These are phyloP conservation scores for Monosporascus sp. DNA, from an alignment of 2,329 filamentous ascomycete genomes.

Conservation along the genomic window DNA sequence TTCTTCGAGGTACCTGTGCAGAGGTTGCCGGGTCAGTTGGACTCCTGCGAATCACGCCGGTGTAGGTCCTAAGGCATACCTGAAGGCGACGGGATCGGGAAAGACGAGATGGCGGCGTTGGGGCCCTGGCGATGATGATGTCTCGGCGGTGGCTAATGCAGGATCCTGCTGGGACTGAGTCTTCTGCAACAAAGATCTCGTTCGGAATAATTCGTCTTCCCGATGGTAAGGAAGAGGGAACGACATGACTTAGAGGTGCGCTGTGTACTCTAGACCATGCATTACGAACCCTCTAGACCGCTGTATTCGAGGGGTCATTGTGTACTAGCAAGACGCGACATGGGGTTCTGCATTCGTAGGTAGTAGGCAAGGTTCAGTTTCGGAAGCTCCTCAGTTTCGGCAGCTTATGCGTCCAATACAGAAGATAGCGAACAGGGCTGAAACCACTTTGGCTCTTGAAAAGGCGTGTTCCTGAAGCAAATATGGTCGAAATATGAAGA, in stretches of 20 bases:
- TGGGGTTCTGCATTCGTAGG: conserved; percentile 7
- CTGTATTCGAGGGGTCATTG: conserved; percentile 17
- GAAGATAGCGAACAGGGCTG: too few relatives aligned
- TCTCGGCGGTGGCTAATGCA: conserved; percentile 13
- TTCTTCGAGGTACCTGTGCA: conserved; percentile 70
- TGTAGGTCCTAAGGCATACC: conserved; percentile 29
- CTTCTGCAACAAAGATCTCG: conserved; percentile 26
- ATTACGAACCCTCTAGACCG: conserved; percentile 14
- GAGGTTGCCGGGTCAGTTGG: not conserved
- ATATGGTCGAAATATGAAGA: too few relatives aligned
- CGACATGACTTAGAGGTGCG: conserved; percentile 24
- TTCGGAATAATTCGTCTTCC: conserved; percentile 34
- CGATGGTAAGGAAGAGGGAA: conserved; percentile 26
- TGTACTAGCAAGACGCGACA: conserved; percentile 4
- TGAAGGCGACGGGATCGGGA: conserved; percentile 54
- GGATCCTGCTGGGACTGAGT: conserved; percentile 21
- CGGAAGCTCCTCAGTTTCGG: too few relatives aligned
- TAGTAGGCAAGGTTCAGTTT: too few relatives aligned
- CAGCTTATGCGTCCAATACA: too few relatives aligned
- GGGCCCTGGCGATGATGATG: conserved; percentile 21
- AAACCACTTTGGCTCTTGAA: too few relatives aligned
- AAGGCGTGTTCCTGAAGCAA: too few relatives aligned
- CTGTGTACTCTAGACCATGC: conserved; percentile 9
- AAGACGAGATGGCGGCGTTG: conserved; percentile 47
- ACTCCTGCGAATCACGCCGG: not conserved